Evolutionary conservation across 164 flowering plant genomes (phyloP).

Genomic region (Magnolia kwangsiensis): DNA sequence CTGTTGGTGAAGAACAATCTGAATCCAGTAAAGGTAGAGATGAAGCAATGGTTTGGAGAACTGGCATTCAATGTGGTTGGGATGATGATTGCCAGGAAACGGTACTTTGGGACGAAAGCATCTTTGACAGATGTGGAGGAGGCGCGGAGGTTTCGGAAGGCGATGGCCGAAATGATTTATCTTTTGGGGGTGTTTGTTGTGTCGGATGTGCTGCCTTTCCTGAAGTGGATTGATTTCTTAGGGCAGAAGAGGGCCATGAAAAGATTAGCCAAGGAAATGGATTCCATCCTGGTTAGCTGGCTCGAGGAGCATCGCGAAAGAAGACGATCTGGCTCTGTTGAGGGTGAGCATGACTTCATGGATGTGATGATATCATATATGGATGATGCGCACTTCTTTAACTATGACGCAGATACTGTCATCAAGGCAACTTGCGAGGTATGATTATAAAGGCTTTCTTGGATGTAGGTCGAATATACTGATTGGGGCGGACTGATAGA

Average conservation of each 20-base stretch:
- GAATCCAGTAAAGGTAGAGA: conserved; percentile 1
- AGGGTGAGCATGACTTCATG: conserved; percentile 23
- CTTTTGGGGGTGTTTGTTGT: neutral
- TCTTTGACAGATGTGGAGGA: neutral
- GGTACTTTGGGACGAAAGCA: neutral
- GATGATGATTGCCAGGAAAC: conserved; percentile 6
- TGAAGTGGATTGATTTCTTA: neutral
- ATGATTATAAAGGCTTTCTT: neutral
- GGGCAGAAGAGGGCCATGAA: conserved; percentile 6
- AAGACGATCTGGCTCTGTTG: neutral
- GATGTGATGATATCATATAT: conserved; percentile 22
- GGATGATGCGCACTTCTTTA: conserved; percentile 3
- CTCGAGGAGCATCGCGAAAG: conserved; percentile 8
- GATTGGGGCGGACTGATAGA: no score
- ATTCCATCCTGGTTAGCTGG: neutral
- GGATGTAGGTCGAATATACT: no score
- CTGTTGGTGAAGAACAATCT: neutral
- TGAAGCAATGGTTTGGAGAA: conserved; percentile 5
- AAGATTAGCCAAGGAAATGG: conserved; percentile 4
- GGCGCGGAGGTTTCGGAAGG: conserved; percentile 1
- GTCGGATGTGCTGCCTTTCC: conserved; percentile 8
- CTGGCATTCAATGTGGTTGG: neutral
- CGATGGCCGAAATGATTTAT: neutral
- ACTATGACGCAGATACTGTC: conserved; percentile 3
- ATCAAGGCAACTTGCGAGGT: conserved; percentile 15